Conservation (phyloP, 805 yeast species). For the Candida anglica region DNA sequence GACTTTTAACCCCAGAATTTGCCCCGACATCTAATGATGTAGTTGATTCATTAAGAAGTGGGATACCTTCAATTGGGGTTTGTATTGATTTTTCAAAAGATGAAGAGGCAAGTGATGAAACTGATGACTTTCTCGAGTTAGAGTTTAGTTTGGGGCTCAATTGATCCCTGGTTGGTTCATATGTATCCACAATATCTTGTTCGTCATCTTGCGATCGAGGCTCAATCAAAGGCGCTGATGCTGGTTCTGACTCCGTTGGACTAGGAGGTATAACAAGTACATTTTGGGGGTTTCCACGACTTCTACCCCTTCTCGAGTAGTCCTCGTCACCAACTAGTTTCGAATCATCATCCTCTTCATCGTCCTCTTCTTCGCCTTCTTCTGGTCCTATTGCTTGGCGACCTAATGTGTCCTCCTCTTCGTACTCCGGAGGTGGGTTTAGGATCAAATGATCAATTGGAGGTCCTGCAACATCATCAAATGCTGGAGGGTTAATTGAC, state of each 20-base stretch:
- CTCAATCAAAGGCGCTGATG: not conserved
- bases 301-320: conserved; percentile 1
- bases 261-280: not conserved
- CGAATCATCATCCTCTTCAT: not conserved
- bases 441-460: conserved; percentile 8
- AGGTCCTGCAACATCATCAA: conserved; percentile 28
- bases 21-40: no score
- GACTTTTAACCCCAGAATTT: no score
- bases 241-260: not conserved
- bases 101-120: conserved; percentile 13
- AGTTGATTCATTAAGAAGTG: conserved; percentile 23
- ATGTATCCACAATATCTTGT: conserved; percentile 2
- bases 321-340: not conserved
- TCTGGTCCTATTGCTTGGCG: no score
- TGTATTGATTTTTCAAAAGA: not conserved
- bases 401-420: conserved; percentile 15
- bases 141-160: not conserved
- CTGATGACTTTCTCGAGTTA: conserved; percentile 14
- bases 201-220: not conserved
- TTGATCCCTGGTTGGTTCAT: not conserved
- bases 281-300: not conserved
- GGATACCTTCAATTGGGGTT: conserved; percentile 19
- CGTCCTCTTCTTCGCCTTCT: not conserved
- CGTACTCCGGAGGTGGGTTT: conserved; percentile 29
- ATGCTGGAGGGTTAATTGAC: conserved; percentile 61